A percentile compares a stretch with the other conserved stretches of the same genome.
These are phyloP conservation scores for Ogataea parapolymorpha DNA, from an alignment of 805 yeast species.

Conservation along the genomic window DNA sequence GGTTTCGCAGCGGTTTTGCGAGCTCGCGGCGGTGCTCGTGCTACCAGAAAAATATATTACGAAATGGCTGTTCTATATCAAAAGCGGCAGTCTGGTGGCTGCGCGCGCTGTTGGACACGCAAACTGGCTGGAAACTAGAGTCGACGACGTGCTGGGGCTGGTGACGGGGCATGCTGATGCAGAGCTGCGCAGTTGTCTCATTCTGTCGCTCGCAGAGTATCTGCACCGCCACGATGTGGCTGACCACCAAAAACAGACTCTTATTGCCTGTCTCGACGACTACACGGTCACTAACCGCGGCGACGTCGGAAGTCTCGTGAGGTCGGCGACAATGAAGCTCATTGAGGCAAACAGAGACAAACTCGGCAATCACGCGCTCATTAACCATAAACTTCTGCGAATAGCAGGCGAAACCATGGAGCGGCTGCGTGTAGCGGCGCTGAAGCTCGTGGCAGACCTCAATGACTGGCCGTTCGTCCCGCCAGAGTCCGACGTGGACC, in stretches of 20 bases:
- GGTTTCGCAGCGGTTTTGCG: conserved; percentile 30
- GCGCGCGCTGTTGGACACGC: conserved; percentile 37
- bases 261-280: conserved; percentile 56
- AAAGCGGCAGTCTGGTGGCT: conserved; percentile 36
- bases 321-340: conserved; percentile 46
- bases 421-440: conserved; percentile 44
- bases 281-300: conserved; percentile 80
- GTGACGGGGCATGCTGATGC: conserved; percentile 29
- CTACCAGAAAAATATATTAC: conserved; percentile 20
- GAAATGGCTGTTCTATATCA: conserved; percentile 38
- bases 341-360: conserved; percentile 30
- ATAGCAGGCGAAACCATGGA: conserved; percentile 64
- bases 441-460: conserved; percentile 34
- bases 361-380: conserved; percentile 11
- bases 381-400: conserved; percentile 44
- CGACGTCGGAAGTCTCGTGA: conserved; percentile 81
- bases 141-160: conserved; percentile 27
- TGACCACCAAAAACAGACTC: conserved; percentile 1
- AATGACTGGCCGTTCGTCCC: conserved; percentile 17
- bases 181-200: conserved; percentile 23
- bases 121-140: conserved; percentile 11
- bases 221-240: conserved; percentile 18
- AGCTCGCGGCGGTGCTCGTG: conserved; percentile 20
- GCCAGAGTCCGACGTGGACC: conserved; percentile 17
- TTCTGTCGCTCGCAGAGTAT: conserved; percentile 27